Percentiles rank a stretch among this genome's conserved stretches.
phyloP scores from a whole-genome alignment of 257 asterid species.

The Solanum microdontum region DNA sequence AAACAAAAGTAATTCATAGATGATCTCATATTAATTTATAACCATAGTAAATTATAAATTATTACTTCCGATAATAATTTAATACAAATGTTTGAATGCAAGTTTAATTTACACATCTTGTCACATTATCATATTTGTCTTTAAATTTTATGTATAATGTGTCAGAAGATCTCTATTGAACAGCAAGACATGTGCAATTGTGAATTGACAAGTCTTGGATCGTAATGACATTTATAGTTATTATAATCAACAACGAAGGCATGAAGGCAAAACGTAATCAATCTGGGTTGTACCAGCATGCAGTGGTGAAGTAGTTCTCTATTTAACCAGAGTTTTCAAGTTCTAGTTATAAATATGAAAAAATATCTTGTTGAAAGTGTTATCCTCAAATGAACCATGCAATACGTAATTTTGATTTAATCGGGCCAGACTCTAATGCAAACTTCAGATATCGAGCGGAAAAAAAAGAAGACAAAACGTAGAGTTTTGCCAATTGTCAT shows the following conservation, averaged over 20 bases:
- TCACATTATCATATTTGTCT: background rate
- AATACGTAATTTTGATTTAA: no score
- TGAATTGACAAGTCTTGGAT: background rate
- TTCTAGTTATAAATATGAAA: no score
- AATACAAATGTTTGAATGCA: background rate
- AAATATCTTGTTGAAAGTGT: accelerated
- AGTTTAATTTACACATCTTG: background rate
- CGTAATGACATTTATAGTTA: background rate
- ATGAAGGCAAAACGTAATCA: background rate
- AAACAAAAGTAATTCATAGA: background rate
- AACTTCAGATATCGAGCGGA: background rate
- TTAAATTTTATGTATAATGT: background rate
- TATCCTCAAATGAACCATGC: accelerated
- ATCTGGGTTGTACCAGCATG: no score
- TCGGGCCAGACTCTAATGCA: accelerated
- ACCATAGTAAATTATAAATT: background rate
- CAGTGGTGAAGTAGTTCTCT: background rate
- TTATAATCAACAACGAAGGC: background rate
- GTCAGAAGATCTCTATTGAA: background rate
- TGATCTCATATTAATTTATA: background rate
- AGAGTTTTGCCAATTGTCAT: background rate
- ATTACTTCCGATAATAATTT: background rate
- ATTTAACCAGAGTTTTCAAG: accelerated
- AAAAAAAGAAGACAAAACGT: background rate
- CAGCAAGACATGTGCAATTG: background rate